Evolutionary conservation across 2,329 filamentous ascomycete genomes (phyloP).

Genomic region (Pseudogymnoascus sp.): DNA sequence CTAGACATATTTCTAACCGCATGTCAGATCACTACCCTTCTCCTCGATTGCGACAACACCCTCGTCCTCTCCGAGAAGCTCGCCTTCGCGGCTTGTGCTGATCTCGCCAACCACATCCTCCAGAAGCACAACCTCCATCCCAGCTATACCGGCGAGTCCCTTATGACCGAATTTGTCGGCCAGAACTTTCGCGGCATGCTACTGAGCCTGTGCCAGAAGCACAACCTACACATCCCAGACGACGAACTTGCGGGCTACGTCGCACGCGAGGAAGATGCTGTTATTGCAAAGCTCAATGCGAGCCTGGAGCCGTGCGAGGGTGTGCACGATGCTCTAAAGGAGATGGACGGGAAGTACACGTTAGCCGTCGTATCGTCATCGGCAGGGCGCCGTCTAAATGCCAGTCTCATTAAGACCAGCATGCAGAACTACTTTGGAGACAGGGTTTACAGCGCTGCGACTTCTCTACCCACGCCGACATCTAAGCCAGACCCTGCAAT

Average conservation of each 20-base stretch:
- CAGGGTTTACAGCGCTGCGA: constrained; percentile 73
- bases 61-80: constrained; percentile 85
- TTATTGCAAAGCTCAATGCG: constrained; percentile 69
- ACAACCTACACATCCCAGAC: constrained; percentile 59
- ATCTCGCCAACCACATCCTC: constrained; percentile 80
- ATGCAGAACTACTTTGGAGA: constrained; percentile 76
- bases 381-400: constrained; percentile 67
- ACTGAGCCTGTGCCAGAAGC: constrained; percentile 62
- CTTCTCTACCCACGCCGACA: constrained; percentile 67
- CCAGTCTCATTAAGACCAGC: constrained; percentile 68
- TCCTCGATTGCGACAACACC: constrained; percentile 83
- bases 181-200: constrained; percentile 95
- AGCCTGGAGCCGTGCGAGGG: constrained; percentile 60
- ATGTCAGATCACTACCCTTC: constrained; percentile 55
- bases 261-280: constrained; percentile 66
- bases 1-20: background rate
- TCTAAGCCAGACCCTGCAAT: constrained; percentile 87
- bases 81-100: constrained; percentile 84
- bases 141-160: constrained; percentile 65
- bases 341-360: constrained; percentile 57
- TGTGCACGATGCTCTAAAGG: constrained; percentile 57
- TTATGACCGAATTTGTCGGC: constrained; percentile 82
- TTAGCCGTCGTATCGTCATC: constrained; percentile 76
- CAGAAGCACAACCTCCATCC: constrained; percentile 53
- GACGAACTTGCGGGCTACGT: constrained; percentile 69